Conservation (phyloP, 192 early-diverging fungal genomes). For the Rhizophagus clarus region DNA sequence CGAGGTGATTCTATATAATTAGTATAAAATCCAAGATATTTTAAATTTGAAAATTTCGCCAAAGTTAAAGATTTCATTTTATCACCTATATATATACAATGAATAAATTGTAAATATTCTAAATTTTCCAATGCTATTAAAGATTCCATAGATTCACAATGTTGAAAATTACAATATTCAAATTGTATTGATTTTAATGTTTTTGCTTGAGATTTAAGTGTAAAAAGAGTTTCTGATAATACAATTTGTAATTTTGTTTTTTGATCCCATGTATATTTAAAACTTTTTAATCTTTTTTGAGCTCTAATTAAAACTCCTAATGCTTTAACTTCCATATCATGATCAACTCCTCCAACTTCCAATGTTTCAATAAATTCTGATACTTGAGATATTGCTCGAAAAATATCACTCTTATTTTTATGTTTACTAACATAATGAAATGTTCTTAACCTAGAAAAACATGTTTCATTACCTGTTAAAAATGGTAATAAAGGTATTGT, state of each 20-base stretch:
- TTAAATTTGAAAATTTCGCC: background rate
- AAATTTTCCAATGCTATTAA: background rate
- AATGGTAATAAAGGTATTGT: background rate
- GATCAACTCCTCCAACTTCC: background rate
- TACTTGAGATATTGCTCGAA: background rate
- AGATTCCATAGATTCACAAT: constrained; percentile 1
- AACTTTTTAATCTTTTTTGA: background rate
- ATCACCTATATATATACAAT: background rate
- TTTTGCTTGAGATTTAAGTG: background rate
- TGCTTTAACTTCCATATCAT: constrained; percentile 6
- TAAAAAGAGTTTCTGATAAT: background rate
- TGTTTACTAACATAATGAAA: constrained; percentile 7
- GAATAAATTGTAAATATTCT: constrained; percentile 6
- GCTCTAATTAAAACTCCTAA: background rate
- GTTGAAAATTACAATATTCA: constrained; percentile 4
- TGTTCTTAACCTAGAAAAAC: background rate
- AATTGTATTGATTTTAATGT: constrained; percentile 3
- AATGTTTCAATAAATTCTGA: background rate
- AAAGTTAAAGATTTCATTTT: constrained; percentile 1
- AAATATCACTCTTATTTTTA: background rate
- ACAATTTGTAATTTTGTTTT: background rate
- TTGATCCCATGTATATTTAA: constrained; percentile 6
- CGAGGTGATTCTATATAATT: background rate
- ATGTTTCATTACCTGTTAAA: background rate
- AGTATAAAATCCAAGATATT: background rate